A percentile compares a stretch with the other conserved stretches of the same genome.
These are phyloP conservation scores for Neurospora crassa DNA, from an alignment of 2,329 filamentous ascomycete species.

Conservation along the genomic window DNA sequence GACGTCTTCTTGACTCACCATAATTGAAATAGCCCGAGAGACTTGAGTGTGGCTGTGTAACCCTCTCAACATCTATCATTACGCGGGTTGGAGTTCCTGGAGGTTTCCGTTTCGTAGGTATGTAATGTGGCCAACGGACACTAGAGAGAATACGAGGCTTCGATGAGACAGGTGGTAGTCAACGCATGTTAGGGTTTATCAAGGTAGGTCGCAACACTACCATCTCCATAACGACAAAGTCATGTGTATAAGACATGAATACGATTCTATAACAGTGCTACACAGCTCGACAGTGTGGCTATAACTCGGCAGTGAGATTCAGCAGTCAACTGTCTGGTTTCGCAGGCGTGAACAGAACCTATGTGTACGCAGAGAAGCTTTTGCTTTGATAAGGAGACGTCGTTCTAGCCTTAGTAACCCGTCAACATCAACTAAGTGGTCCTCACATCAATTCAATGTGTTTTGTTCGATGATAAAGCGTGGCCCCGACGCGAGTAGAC, in stretches of 20 bases:
- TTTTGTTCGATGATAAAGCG: background rate
- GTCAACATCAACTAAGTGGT: background rate
- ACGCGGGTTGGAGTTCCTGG: background rate
- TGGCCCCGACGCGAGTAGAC: background rate
- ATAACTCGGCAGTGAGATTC: background rate
- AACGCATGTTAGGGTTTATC: background rate
- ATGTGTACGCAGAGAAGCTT: background rate
- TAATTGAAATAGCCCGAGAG: background rate
- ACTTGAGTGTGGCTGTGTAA: background rate
- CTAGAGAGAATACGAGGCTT: background rate
- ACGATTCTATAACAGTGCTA: background rate
- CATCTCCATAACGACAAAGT: background rate
- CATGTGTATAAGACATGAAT: background rate
- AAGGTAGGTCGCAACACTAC: background rate
- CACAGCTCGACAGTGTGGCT: background rate
- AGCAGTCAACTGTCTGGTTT: background rate
- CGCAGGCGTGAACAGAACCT: background rate
- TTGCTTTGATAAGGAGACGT: background rate
- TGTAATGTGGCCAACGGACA: background rate
- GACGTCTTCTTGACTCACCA: background rate
- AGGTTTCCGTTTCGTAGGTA: background rate
- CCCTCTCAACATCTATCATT: background rate
- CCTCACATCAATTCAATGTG: background rate
- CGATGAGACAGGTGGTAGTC: background rate
- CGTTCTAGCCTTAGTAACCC: background rate